phyloP scores from a whole-genome alignment of 805 yeast species.

The Yueomyces sinensis region DNA sequence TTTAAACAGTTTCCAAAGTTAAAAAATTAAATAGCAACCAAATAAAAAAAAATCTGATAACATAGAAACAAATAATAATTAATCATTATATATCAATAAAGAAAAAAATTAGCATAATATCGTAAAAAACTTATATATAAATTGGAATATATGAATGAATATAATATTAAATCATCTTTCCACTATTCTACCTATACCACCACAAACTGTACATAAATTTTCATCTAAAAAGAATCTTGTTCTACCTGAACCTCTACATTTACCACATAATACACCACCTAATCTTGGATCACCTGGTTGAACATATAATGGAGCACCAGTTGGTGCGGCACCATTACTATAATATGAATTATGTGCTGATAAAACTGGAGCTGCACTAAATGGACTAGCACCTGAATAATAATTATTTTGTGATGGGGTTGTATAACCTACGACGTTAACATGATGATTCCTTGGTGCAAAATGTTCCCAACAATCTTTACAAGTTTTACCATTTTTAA shows the following conservation, averaged over 20 bases:
- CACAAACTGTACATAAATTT: slow-evolving; percentile 50
- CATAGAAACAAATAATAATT: no score
- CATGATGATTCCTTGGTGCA: slow-evolving; percentile 29
- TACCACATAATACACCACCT: slow-evolving; percentile 65
- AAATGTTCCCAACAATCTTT: slow-evolving; percentile 57
- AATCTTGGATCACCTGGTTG: slow-evolving; percentile 66
- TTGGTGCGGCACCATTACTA: not conserved
- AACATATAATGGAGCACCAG: slow-evolving; percentile 27
- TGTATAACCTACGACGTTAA: slow-evolving; percentile 11
- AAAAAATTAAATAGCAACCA: no score
- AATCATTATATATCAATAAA: no score
- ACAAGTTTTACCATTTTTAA: slow-evolving; percentile 52
- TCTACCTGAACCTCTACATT: slow-evolving; percentile 56
- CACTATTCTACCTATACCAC: slow-evolving; percentile 49
- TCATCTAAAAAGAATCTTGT: slow-evolving; percentile 43
- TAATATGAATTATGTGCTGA: slow-evolving; percentile 6
- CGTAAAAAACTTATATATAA: no score
- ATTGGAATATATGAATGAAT: no score
- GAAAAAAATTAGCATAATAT: no score
- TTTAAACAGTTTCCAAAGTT: no score
- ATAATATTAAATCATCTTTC: no score
- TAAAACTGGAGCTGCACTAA: slow-evolving; percentile 1
- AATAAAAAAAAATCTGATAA: no score
- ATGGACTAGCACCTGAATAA: not conserved
- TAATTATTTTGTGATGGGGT: slow-evolving; percentile 3